These are phyloP conservation scores for Cyclotella distinguenda DNA, from an alignment of 108 stramenopile species.

Conservation along the genomic window DNA sequence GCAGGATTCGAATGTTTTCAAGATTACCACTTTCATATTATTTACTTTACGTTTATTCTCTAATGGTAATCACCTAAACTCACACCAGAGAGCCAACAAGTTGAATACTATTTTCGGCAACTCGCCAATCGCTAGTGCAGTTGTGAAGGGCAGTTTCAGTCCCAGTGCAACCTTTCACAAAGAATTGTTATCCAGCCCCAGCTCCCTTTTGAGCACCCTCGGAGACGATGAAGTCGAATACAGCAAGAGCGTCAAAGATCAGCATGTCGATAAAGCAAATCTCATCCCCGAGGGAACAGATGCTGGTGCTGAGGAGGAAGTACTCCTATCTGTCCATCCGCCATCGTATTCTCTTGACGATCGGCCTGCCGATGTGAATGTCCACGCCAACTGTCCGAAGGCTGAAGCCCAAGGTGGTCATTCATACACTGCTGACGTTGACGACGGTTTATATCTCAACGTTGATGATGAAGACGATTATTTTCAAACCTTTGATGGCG, in stretches of 20 bases:
- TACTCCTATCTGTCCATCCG: not conserved
- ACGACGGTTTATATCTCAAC: constrained; percentile 4
- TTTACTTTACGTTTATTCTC: too few species aligned
- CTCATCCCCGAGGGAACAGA: not conserved
- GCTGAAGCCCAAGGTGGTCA: not conserved
- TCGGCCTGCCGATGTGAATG: not conserved
- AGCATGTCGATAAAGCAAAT: not conserved
- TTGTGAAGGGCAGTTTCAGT: constrained; percentile 4
- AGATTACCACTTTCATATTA: not conserved
- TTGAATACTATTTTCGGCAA: constrained; percentile 31
- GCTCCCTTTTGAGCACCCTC: not conserved
- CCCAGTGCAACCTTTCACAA: not conserved
- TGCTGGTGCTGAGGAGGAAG: not conserved
- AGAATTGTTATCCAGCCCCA: not conserved
- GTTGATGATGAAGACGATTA: constrained; percentile 31
- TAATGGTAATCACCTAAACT: not conserved
- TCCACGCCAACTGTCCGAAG: constrained; percentile 21
- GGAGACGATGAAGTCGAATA: not conserved
- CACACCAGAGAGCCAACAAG: constrained; percentile 27
- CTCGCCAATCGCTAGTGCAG: constrained; percentile 24
- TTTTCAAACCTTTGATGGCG: constrained; percentile 5
- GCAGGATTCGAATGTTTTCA: not conserved
- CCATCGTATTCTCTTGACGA: constrained; percentile 11
- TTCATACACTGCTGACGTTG: not conserved
- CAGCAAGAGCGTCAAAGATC: not conserved